These are phyloP conservation scores for Nissolia schottii DNA, from an alignment of 306 rosid species.

Conservation along the genomic window DNA sequence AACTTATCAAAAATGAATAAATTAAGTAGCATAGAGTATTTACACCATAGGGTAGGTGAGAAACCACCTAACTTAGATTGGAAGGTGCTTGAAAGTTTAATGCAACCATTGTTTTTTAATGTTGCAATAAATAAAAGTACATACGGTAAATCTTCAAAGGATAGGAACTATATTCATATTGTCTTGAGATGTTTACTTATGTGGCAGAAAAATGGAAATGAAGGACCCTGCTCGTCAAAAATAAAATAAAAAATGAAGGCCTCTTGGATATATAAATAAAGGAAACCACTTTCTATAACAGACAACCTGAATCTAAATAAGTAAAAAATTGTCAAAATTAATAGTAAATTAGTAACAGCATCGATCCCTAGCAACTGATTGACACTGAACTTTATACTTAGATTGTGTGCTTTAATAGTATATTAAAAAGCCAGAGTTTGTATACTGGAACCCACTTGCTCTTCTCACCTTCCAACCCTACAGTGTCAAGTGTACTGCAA, in stretches of 20 bases:
- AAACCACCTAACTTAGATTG: too few species aligned
- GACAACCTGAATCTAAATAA: background rate
- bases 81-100: too few species aligned
- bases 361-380: background rate
- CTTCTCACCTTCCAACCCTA: background rate
- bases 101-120: background rate
- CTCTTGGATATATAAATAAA: background rate
- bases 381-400: background rate
- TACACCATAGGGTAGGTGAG: too few species aligned
- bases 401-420: background rate
- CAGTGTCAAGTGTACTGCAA: background rate
- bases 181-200: background rate
- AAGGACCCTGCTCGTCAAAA: too few species aligned
- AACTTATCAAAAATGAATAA: too few species aligned
- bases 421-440: background rate
- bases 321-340: conserved; percentile 1
- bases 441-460: background rate
- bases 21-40: too few species aligned
- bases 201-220: background rate
- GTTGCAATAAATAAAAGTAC: background rate
- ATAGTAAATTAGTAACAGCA: background rate
- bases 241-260: too few species aligned
- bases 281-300: background rate
- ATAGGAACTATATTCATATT: background rate
- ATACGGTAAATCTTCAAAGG: background rate